These are phyloP conservation scores for Penicillium capsulatum DNA, from an alignment of 2,329 filamentous ascomycete species.

Conservation along the genomic window DNA sequence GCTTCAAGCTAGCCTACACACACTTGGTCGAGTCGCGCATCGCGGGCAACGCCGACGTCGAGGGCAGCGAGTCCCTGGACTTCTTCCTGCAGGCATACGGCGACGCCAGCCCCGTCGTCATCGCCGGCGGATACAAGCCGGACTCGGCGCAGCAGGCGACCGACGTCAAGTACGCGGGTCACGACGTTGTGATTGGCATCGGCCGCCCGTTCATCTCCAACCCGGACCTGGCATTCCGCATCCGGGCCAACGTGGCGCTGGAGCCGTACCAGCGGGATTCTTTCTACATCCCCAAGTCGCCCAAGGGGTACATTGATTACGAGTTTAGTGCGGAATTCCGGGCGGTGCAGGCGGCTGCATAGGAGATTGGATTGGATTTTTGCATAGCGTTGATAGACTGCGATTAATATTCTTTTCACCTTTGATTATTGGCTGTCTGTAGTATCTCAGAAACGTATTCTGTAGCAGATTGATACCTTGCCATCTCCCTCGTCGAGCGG, in stretches of 20 bases:
- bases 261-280: slow-evolving; percentile 37
- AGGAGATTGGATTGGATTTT: slow-evolving; percentile 1
- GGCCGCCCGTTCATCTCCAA: slow-evolving; percentile 45
- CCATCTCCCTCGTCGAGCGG: no score
- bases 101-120: slow-evolving; percentile 45
- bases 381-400: slow-evolving; percentile 11
- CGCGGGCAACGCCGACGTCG: slow-evolving; percentile 25
- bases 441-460: no score
- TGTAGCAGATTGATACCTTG: no score
- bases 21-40: slow-evolving; percentile 60
- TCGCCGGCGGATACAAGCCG: slow-evolving; percentile 48
- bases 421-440: no score
- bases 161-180: slow-evolving; percentile 29
- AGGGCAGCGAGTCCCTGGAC: slow-evolving; percentile 37
- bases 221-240: slow-evolving; percentile 45
- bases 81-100: slow-evolving; percentile 44
- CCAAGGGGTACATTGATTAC: slow-evolving; percentile 41
- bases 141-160: slow-evolving; percentile 39
- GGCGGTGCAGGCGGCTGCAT: slow-evolving; percentile 21
- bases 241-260: slow-evolving; percentile 38
- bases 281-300: slow-evolving; percentile 39
- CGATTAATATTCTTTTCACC: background rate
- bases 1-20: slow-evolving; percentile 56
- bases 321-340: slow-evolving; percentile 33
- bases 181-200: slow-evolving; percentile 37